Evolutionary conservation across 495 filamentous ascomycete species (phyloP).

Genomic region (Hypoxylon fragiforme): DNA sequence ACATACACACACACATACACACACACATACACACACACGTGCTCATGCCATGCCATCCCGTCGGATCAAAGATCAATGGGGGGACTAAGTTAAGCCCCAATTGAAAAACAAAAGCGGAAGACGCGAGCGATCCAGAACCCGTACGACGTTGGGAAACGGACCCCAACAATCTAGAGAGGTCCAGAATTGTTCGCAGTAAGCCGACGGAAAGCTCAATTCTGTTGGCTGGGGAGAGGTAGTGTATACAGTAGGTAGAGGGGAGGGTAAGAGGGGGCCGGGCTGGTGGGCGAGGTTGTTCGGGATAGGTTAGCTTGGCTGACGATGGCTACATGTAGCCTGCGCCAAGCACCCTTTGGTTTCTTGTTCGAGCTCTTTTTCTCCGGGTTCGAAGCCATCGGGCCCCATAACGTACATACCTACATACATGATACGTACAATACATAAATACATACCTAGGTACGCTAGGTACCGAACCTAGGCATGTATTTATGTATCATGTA

Average conservation of each 20-base stretch:
- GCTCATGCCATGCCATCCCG: too few species aligned
- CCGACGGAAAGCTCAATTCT: too few species aligned
- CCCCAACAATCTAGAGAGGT: slow-evolving; percentile 7
- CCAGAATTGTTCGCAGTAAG: too few species aligned
- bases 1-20: background rate
- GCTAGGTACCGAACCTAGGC: too few species aligned
- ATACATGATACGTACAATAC: too few species aligned
- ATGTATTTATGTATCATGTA: too few species aligned
- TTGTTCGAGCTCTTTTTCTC: background rate
- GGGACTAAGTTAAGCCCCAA: too few species aligned
- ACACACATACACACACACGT: slow-evolving; percentile 6
- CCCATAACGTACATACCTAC: too few species aligned
- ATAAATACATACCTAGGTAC: too few species aligned
- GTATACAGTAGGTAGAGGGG: slow-evolving; percentile 17
- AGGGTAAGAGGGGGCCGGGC: background rate
- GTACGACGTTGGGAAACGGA: slow-evolving; percentile 20
- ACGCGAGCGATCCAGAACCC: slow-evolving; percentile 14
- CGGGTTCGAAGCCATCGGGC: background rate
- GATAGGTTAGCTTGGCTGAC: slow-evolving; percentile 27
- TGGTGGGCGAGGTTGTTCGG: background rate
- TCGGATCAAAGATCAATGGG: too few species aligned
- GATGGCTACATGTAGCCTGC: slow-evolving; percentile 16
- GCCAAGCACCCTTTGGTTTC: slow-evolving; percentile 2
- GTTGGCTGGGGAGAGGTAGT: too few species aligned
- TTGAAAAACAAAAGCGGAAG: background rate